Evolutionary conservation across 352 stramenopile genomes (phyloP), one percentile per base, ranked within the genome.

Genomic region (Phytopythium boreale): DNA sequence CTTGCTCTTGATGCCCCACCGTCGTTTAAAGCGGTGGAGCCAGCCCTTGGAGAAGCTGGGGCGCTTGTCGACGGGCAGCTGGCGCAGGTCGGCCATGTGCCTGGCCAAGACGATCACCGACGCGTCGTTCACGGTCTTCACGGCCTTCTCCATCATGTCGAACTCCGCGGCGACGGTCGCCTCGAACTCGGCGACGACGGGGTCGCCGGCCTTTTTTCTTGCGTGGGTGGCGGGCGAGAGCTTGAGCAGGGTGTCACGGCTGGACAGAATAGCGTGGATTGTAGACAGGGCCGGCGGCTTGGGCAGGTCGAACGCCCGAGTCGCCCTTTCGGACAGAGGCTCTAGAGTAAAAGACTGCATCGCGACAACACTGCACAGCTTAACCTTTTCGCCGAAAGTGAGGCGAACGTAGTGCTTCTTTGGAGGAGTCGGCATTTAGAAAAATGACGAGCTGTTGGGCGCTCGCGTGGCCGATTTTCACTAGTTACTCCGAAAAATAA

Each of bases 11-110:
- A 49, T 62, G 9, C 47, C 59, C 20, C 22, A 47, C n/a, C 53
- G 52, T 26, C 50, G 19, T 36, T 66, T 55, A 46, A 70, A 64
- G 9, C 39, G 61, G 31, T 58, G 59, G 36, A 67, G 39, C 65
- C 60, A 66, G 39, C 62, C 56, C 41, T 49, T 49, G 41, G 41
- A 49, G 41, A 49, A 49, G 41, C 41, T 22, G 14, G 41, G 41
- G 14, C 20, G 14, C 20, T 49, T 49, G 14, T 7, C 6, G 14
- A 19, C 12, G 41, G 41, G 41, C 6, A 49, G 20, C 6, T 49
- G 6, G 41, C 19, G 41, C 41, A 20, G 12, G 6, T 20, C 41
- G 41, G 41, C 41, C 4, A 49, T 5, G 20, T 49, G 41, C 5
- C 41, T 5, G 12, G 41, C 41, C 14, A 49, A 22, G 20, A 7